A percentile compares a stretch with the other conserved stretches of the same genome.
Conservation (phyloP, 2,329 filamentous ascomycete genomes). For the Rosellinia necatrix region DNA sequence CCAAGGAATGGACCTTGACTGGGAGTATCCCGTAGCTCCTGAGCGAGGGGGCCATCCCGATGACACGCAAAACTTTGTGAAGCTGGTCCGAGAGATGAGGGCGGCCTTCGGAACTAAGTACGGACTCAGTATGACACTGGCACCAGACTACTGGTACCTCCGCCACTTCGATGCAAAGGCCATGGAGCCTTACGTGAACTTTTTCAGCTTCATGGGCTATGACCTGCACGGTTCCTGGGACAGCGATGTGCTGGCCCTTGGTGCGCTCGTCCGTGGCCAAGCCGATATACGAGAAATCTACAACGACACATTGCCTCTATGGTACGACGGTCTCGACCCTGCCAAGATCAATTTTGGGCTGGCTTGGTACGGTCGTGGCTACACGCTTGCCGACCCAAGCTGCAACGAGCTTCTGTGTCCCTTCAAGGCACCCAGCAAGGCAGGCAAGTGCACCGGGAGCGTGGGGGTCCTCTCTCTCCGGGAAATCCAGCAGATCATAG, state of each 20-base stretch:
- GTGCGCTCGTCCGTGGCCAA: constrained; percentile 44
- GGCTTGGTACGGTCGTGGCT: constrained; percentile 53
- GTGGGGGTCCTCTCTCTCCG: constrained; percentile 39
- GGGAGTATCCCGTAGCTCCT: constrained; percentile 48
- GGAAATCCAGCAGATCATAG: constrained; percentile 40
- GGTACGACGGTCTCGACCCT: constrained; percentile 46
- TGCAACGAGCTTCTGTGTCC: constrained; percentile 27
- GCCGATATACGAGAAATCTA: constrained; percentile 50
- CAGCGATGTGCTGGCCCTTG: constrained; percentile 37
- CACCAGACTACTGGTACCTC: constrained; percentile 48
- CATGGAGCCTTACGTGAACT: constrained; percentile 39
- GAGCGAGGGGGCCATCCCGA: constrained; percentile 43
- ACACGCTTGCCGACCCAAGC: constrained; percentile 37
- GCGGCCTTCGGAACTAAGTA: constrained; percentile 43
- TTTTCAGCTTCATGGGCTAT: constrained; percentile 46
- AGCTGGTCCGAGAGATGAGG: constrained; percentile 43
- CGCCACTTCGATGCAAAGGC: constrained; percentile 27
- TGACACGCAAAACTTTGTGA: constrained; percentile 46
- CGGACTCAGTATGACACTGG: constrained; percentile 47
- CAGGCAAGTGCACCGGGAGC: constrained; percentile 37
- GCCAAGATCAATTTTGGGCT: constrained; percentile 52
- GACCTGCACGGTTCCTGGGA: constrained; percentile 52
- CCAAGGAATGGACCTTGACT: constrained; percentile 51
- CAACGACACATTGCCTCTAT: constrained; percentile 45
- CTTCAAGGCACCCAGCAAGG: constrained; percentile 34